phyloP scores from a whole-genome alignment of 2,329 filamentous ascomycete species.

The Pyrenochaeta sp. region DNA sequence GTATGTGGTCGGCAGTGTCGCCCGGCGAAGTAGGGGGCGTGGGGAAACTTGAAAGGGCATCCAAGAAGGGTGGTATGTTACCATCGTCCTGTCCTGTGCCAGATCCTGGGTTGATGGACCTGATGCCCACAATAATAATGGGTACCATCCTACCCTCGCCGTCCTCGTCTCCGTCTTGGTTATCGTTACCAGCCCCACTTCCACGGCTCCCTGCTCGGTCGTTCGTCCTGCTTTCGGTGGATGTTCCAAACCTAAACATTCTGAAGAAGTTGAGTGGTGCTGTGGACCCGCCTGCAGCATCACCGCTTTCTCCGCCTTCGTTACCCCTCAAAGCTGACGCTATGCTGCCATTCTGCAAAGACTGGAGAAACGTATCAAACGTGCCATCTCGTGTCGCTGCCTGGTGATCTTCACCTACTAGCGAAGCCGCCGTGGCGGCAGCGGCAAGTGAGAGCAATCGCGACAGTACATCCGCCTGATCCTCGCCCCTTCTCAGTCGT shows the following conservation, averaged over 20 bases:
- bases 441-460: slow-evolving; percentile 70
- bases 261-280: slow-evolving; percentile 72
- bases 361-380: slow-evolving; percentile 69
- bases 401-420: slow-evolving; percentile 68
- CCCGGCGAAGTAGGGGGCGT: slow-evolving; percentile 55
- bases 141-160: slow-evolving; percentile 68
- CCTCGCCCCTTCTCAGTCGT: slow-evolving; percentile 61
- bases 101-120: slow-evolving; percentile 66
- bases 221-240: slow-evolving; percentile 36
- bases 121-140: slow-evolving; percentile 74
- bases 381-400: slow-evolving; percentile 67
- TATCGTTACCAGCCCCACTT: slow-evolving; percentile 26
- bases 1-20: slow-evolving; percentile 59
- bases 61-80: slow-evolving; percentile 59
- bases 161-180: slow-evolving; percentile 46
- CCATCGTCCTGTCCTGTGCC: slow-evolving; percentile 54
- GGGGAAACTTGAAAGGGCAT: slow-evolving; percentile 60
- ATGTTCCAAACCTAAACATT: slow-evolving; percentile 72
- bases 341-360: slow-evolving; percentile 67
- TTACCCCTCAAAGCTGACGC: slow-evolving; percentile 63
- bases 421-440: slow-evolving; percentile 69
- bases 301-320: slow-evolving; percentile 49
- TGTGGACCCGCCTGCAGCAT: slow-evolving; percentile 51
- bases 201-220: slow-evolving; percentile 36
- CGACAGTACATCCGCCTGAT: slow-evolving; percentile 69